Evolutionary conservation across 768 basidiomycete species (phyloP), one percentile per base, ranked within the genome.

Genomic region (Sporobolomyces phaffii): DNA sequence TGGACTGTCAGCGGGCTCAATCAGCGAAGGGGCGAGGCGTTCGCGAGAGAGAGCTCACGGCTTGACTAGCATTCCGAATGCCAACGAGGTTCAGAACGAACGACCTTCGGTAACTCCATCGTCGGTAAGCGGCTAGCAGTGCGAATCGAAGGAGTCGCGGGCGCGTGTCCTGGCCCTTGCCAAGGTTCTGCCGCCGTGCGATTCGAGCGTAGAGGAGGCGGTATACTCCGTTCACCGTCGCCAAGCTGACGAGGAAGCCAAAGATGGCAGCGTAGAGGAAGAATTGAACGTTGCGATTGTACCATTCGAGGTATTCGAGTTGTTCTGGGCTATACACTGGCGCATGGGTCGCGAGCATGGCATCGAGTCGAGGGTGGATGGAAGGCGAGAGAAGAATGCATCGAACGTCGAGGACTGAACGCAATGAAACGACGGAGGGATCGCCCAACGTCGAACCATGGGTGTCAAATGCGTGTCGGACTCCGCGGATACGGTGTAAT

Each of bases 251-350:
- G 29, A 56, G 18, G 31, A 67, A 26, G 9, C 26, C 33, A 33
- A 33, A 15, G 20, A 47, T 10, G 5, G 49, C 67, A 22, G 31
- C 26, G 54, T 68, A 68, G 18, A 45, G 45, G 18, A 47, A 68
- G 50, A 15, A 24, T 15, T 48, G 61, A 29, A 63, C 50, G 40
- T 56, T 44, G 14, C 31, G 8, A 48, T 68, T 68, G 61, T 63
- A 68, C 57, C 57, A 54, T 7, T 34, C n/a, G n/a, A 68, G 51
- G 40, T 48, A 49, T 15, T 31, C 44, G 18, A 44, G 57, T 44
- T 62, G 20, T 4, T 44, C 49, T 3, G n/a, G 24, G 1, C 61
- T 52, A 50, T 36, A 48, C 2, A 28, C 38, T 10, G 62, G 62
- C 3, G 36, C 36, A 18, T 54, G 34, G 31, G 48, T 49, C 17